These are phyloP conservation scores for Flaveria robusta DNA, from an alignment of 129 eudicot species.

Conservation along the genomic window DNA sequence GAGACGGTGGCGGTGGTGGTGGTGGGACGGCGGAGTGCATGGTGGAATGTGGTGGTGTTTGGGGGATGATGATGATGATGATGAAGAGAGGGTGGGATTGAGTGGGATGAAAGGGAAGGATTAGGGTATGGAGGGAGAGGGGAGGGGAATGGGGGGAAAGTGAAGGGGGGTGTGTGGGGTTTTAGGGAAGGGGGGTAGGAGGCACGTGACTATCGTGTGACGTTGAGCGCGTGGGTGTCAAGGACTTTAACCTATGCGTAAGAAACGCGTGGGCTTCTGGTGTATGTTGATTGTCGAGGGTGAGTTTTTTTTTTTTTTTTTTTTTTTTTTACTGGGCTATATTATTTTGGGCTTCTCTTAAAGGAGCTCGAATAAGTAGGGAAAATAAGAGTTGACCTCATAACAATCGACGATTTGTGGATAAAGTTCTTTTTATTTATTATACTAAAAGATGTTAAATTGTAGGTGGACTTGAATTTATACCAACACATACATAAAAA, in stretches of 20 bases:
- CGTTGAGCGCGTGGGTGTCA: constrained; percentile 8
- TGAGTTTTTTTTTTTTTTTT: no score
- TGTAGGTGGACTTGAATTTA: no score
- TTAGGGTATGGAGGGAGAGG: constrained; percentile 12
- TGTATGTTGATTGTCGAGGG: background rate
- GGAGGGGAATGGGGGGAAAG: constrained; percentile 29
- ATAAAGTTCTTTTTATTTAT: no score
- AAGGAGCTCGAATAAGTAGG: background rate
- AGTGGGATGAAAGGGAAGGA: constrained; percentile 31
- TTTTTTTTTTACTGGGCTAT: background rate
- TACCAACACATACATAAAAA: no score
- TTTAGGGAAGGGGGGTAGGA: constrained; percentile 15
- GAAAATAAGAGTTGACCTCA: no score
- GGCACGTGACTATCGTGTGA: background rate
- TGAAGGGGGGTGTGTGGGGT: constrained; percentile 25
- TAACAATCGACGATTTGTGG: no score
- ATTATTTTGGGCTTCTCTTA: background rate
- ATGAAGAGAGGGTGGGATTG: constrained; percentile 6
- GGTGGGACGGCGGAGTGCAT: constrained; percentile 56
- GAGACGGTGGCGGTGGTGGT: constrained; percentile 25
- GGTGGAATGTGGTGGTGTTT: background rate
- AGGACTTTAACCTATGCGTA: constrained; percentile 12
- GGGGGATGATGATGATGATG: background rate
- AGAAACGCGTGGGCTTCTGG: constrained; percentile 21
- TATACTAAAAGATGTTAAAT: no score